A percentile compares a stretch with the other conserved stretches of the same genome.
These are phyloP conservation scores for Vigna mungo DNA, from an alignment of 306 rosid genomes.

Conservation along the genomic window DNA sequence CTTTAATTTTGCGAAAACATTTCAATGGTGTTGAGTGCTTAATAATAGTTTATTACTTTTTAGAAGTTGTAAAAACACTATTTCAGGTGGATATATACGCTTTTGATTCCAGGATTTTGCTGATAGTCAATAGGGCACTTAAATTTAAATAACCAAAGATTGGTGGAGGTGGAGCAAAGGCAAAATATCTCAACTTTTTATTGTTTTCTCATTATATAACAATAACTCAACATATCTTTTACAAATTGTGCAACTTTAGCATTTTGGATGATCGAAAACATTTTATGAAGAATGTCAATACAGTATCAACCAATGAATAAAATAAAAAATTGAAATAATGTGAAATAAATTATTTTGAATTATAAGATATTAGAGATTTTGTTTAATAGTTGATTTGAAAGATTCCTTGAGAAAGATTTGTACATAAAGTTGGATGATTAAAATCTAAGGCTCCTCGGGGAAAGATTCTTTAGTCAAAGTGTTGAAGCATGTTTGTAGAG, in stretches of 20 bases:
- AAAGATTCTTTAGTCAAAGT: constrained; percentile 20
- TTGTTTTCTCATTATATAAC: background rate
- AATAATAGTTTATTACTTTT: background rate
- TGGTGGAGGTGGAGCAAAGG: constrained; percentile 27
- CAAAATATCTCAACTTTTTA: constrained; percentile 26
- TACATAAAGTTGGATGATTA: background rate
- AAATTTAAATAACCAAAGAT: background rate
- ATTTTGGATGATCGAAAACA: constrained; percentile 24
- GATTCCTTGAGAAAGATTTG: constrained; percentile 8
- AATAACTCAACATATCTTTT: too few relatives aligned
- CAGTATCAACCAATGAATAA: too few relatives aligned
- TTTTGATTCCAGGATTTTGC: constrained; percentile 11
- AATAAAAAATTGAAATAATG: too few relatives aligned
- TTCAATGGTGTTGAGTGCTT: too few relatives aligned
- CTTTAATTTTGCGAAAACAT: too few relatives aligned
- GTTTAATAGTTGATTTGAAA: background rate
- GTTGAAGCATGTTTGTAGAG: constrained; percentile 3
- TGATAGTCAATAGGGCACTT: constrained; percentile 21
- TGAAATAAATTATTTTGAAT: too few relatives aligned
- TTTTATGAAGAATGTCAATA: background rate
- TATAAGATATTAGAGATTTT: too few relatives aligned
- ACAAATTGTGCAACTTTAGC: background rate
- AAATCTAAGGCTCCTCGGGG: too few relatives aligned
- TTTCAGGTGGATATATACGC: background rate
- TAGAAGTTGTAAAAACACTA: background rate